A percentile compares a stretch with the other conserved stretches of the same genome.
phyloP scores from a whole-genome alignment of 768 basidiomycete species.

The Gloeopeniophorella convolvens region DNA sequence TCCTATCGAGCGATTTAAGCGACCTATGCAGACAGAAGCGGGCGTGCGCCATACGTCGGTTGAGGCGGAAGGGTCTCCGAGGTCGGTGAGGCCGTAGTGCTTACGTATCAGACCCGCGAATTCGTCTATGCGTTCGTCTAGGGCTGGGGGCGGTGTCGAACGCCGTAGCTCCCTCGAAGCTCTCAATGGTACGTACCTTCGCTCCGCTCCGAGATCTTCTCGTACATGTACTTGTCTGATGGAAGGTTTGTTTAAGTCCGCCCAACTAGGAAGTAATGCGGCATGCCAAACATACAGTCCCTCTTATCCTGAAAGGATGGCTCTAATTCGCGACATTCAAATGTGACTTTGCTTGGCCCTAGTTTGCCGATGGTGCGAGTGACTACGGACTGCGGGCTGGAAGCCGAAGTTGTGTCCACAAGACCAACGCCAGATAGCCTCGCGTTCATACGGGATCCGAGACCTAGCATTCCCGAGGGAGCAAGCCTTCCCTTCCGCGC shows the following conservation, averaged over 20 bases:
- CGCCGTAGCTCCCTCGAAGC: not conserved
- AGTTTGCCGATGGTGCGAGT: not conserved
- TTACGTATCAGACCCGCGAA: conserved; percentile 66
- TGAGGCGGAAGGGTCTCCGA: conserved; percentile 66
- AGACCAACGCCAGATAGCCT: conserved; percentile 23
- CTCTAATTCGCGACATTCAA: conserved; percentile 15
- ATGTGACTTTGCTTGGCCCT: conserved; percentile 9
- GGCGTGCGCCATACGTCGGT: conserved; percentile 42
- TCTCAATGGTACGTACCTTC: conserved; percentile 46
- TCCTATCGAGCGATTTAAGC: no score
- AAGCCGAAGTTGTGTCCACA: not conserved
- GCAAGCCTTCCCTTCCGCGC: not conserved
- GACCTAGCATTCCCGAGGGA: conserved; percentile 17
- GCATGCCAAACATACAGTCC: conserved; percentile 43
- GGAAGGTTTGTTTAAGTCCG: conserved; percentile 7
- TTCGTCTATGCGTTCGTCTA: conserved; percentile 87
- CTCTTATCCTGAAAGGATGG: conserved; percentile 32
- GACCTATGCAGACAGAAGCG: no score
- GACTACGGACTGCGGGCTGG: not conserved
- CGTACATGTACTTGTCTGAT: conserved; percentile 85
- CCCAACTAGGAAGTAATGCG: not conserved
- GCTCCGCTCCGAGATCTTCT: conserved; percentile 78
- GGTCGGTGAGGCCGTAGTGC: conserved; percentile 64
- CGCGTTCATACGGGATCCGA: conserved; percentile 23
- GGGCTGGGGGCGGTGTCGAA: conserved; percentile 36